Evolutionary conservation across 2,329 filamentous ascomycete species (phyloP), one percentile per base, ranked within the genome.

Genomic region (Amylocarpus encephaloides): DNA sequence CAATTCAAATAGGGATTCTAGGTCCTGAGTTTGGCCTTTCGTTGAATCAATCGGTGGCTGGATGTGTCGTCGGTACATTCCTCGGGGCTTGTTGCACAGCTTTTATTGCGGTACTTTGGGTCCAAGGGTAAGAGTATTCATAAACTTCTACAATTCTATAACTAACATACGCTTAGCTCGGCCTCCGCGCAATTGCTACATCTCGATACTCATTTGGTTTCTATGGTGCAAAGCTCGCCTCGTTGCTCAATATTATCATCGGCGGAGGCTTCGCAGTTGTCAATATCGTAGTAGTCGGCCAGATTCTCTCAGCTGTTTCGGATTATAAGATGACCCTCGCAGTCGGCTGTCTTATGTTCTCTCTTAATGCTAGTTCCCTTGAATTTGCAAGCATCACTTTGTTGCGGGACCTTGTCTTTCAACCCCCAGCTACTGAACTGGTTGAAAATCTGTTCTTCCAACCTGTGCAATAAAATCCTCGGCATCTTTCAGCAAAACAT

Each of bases 161-260:
- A 42, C 18, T 43, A 33, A 49, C n/a, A 26, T 7, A 26, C n/a
- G 9, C 19, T 16, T 29, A 65, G 63, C 59, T 64, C 34, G 63
- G 64, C 49, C 61, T 75, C 18, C 67, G 73, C 43, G 68, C 72
- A 49, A 73, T 75, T 43, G 59, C 62, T 64, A 67, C 71, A 29
- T 68, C 69, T 43, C 65, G 72, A 44, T 73, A 72, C 56, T 71
- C 70, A n/a, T 73, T 75, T 51, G 73, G 73, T n/a, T 75, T 72
- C 68, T 75, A 67, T 53, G 72, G 72, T 13, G 72, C 72, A 46
- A 75, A 75, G 55, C 61, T 75, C 48, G 68, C 72, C 48, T 72
- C 71, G 4, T 60, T 69, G 1, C 67, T 75, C 40, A 76, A 75
- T 43, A 69, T 71, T 26, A 64, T 75, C 29, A 67, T 73, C 43